A percentile compares a stretch with the other conserved stretches of the same genome.
These are phyloP conservation scores for Coemansia sp. DNA, from an alignment of 192 early-diverging fungal species.

Conservation along the genomic window DNA sequence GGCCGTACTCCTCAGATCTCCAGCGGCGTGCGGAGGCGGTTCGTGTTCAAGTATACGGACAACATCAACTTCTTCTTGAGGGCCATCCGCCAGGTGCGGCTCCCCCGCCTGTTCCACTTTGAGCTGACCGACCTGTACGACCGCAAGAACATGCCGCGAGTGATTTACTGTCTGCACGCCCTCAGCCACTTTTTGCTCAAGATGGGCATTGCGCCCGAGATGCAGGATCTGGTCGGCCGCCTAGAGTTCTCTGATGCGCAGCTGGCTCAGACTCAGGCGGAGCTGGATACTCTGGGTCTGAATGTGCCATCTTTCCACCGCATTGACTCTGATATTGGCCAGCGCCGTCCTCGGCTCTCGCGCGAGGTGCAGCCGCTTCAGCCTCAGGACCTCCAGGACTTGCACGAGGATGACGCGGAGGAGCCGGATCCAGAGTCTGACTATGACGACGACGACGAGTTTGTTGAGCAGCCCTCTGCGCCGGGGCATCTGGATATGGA, in stretches of 20 bases:
- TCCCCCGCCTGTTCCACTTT: conserved; percentile 96
- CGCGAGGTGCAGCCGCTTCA: conserved; percentile 49
- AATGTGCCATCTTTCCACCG: conserved; percentile 88
- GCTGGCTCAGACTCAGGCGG: conserved; percentile 67
- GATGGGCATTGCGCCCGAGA: conserved; percentile 80
- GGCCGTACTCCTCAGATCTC: conserved; percentile 1
- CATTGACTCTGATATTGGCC: conserved; percentile 62
- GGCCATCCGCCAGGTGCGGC: conserved; percentile 71
- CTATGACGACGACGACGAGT: conserved; percentile 8
- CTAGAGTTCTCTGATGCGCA: conserved; percentile 82
- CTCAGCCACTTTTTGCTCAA: conserved; percentile 89
- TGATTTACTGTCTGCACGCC: conserved; percentile 98
- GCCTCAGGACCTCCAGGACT: conserved; percentile 31
- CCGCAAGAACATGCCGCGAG: conserved; percentile 98
- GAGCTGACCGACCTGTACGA: conserved; percentile 98
- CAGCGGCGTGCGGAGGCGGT: conserved; percentile 55
- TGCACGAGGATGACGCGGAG: conserved; percentile 25
- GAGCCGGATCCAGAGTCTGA: conserved; percentile 12
- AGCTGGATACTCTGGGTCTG: conserved; percentile 77
- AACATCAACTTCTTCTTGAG: conserved; percentile 95
- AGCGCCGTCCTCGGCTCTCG: conserved; percentile 36
- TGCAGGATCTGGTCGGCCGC: conserved; percentile 90
- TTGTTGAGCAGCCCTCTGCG: not conserved
- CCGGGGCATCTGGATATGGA: conserved; percentile 14
- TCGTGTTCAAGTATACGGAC: conserved; percentile 94